Evolutionary conservation across 1,284 basidiomycete genomes (phyloP), one percentile per base, ranked within the genome.

Genomic region (Trametes pubescens): DNA sequence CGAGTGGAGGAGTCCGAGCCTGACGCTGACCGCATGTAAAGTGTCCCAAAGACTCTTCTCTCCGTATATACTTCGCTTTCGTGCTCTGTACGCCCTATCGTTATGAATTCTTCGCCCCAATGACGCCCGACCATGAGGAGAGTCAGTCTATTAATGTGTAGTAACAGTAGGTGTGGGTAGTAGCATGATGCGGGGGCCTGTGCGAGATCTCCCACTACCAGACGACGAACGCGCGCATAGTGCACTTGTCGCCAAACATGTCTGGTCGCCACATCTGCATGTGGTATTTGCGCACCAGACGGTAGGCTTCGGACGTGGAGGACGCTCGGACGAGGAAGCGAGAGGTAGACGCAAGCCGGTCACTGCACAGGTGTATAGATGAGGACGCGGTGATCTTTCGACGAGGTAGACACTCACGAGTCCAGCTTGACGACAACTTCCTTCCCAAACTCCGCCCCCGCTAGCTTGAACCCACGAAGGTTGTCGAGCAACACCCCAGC

Each of bases 231-330:
- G 89, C 90, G 57, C 80, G 81, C 65, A 91, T 72, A 47, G 76
- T 73, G 70, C 83, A 85, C 63, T 78, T 80, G 57, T 76, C 75
- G 52, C 77, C 79, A 71, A 72, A 69, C 40, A 71, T 72, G 55
- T 76, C 77, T 22, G 79, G 78, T 14, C 76, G 70, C 70, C 78
- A 85, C 44, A 78, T 77, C 4, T 83, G 87, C 80, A 87, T 84
- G 73, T 93, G 89, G 52, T 90, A 65, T 43, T 79, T 75, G 52
- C 88, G 84, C 24, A 87, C 88, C 38, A 92, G 76, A 54, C 84
- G 83, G 69, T 91, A 85, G 0, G 91, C 91, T 71, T 92, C 89
- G 9, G 88, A 81, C 21, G 81, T 74, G 0, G 85, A 86, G 2
- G 75, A 72, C 53, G 88, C 73, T 32, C 85, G 84, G 35, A 92